A percentile compares a stretch with the other conserved stretches of the same genome.
Conservation (phyloP, 2,329 filamentous ascomycete species). For the Paecilomyces dactylethromorphus region DNA sequence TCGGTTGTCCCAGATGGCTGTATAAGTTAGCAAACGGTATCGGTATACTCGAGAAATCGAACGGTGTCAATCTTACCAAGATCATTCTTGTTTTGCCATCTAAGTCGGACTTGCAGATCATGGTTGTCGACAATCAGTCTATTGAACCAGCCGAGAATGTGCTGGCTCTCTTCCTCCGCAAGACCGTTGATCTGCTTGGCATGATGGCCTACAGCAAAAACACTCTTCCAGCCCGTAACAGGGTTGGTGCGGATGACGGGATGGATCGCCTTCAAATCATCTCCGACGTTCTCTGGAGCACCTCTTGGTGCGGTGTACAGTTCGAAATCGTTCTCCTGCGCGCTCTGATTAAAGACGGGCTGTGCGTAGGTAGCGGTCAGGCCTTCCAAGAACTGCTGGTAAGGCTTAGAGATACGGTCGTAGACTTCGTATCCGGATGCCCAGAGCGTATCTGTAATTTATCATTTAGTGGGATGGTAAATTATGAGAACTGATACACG, state of each 20-base stretch:
- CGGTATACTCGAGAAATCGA: background rate
- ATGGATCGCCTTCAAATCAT: constrained; percentile 42
- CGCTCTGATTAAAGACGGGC: constrained; percentile 22
- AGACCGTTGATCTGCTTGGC: constrained; percentile 27
- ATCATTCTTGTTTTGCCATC: constrained; percentile 38
- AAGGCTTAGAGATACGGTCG: constrained; percentile 34
- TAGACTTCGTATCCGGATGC: constrained; percentile 38
- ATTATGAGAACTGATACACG: background rate
- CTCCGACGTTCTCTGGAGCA: constrained; percentile 52
- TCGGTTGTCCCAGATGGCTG: constrained; percentile 54
- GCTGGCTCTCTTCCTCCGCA: constrained; percentile 23
- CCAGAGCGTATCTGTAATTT: constrained; percentile 35
- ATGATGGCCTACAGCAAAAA: constrained; percentile 29
- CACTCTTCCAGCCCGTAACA: constrained; percentile 31
- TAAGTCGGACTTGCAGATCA: constrained; percentile 34
- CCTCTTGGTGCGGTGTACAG: constrained; percentile 33
- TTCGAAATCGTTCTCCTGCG: constrained; percentile 22
- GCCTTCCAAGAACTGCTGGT: constrained; percentile 31
- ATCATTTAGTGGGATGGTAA: background rate
- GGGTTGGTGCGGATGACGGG: constrained; percentile 49
- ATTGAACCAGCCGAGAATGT: constrained; percentile 29
- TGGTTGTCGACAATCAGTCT: constrained; percentile 34
- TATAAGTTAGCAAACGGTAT: background rate
- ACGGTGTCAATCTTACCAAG: constrained; percentile 17
- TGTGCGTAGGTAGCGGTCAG: constrained; percentile 32